Evolutionary conservation across 225 moss, liverwort and hornwort species (phyloP), one percentile per base, ranked within the genome.

Genomic region (Asterella californica): DNA sequence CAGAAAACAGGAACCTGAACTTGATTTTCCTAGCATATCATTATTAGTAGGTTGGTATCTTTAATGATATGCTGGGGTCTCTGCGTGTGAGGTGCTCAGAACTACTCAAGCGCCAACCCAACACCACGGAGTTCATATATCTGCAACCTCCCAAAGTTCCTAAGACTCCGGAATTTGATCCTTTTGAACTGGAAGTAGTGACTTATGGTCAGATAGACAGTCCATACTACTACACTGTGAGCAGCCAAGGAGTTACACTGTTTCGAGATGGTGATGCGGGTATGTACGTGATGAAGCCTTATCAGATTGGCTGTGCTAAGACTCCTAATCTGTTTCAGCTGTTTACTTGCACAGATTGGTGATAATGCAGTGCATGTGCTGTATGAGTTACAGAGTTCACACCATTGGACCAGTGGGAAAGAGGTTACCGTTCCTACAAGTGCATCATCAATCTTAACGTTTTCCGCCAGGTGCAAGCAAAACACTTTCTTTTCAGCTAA

Each of bases 121-220:
- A 83, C 64, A 90, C 76, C 8, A 82, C 81, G 18, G 96, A 96
- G 70, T 96, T 94, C 79, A 86, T 94, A 30, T 96, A 96, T 70
- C 75, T 96, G 52, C 92, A 94, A 85, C 94, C 91, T 47, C 79
- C 90, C 7, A 83, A 71, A 37, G 38, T 37, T 47, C 84, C 79
- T 12, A 90, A 83, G 70, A 88, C 92, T 64, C 70, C 90, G 46
- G 87, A 90, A 53, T 91, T 90, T 83, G 94, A 96, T 82, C 96
- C 94, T 34, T 96, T 90, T 25, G 90, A 96, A 1, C 72, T 96
- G 48, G 91, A 96, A n/a, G 90, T 94, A 87, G 92, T 94, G n/a
- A 83, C 87, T 27, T 90, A 91, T 50, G 88, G 87, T 48, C 84
- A 94, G 52, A 86, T 94, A 59, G 50, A 90, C 0, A 88, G 89